Evolutionary conservation across 805 yeast species (phyloP), one percentile per base, ranked within the genome.

Genomic region (Babjeviella inositovora): DNA sequence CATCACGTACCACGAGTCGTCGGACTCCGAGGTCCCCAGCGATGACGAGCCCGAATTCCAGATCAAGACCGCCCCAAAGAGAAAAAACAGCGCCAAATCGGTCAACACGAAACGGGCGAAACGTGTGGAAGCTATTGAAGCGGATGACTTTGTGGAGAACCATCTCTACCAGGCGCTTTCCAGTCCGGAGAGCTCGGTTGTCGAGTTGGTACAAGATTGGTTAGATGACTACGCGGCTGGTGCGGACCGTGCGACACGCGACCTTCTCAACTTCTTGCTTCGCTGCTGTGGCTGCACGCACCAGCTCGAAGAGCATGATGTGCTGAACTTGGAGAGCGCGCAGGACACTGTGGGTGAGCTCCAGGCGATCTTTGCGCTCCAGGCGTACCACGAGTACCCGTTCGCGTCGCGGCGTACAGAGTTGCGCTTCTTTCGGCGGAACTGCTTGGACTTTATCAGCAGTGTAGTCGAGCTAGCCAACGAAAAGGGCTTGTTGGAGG

Each of bases 301-400:
- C 2, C 64, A 62, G 13, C 63, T 80, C 7, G 72, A 71, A 28
- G 65, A 68, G 14, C 93, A 85, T 42, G 95, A 84, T 41, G 70
- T 81, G 23, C 55, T 53, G 13, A 72, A 70, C 35, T 53, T 63
- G 25, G 84, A 76, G 19, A 65, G 79, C 6, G 77, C 90, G 1
- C 52, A 62, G 9, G 76, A 72, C 17, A 79, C 94, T 0, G 63
- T 80, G 7, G 69, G 62, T 4, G 93, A 81, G 42, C 46, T 84
- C 14, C 76, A 77, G 30, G 52, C 66, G 11, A 47, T 64, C 21
- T 77, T 79, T 33, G 53, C 61, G 25, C 50, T 53, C 8, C 85
- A 77, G 42, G 55, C 56, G 24, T 38, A 54, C 18, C 85, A 75
- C 35, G 90, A 79, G 33, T 79, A 66, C 32, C 82, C 85, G 6